These are phyloP conservation scores for Tulasnella calospora DNA, from an alignment of 768 basidiomycete genomes.

Conservation along the genomic window DNA sequence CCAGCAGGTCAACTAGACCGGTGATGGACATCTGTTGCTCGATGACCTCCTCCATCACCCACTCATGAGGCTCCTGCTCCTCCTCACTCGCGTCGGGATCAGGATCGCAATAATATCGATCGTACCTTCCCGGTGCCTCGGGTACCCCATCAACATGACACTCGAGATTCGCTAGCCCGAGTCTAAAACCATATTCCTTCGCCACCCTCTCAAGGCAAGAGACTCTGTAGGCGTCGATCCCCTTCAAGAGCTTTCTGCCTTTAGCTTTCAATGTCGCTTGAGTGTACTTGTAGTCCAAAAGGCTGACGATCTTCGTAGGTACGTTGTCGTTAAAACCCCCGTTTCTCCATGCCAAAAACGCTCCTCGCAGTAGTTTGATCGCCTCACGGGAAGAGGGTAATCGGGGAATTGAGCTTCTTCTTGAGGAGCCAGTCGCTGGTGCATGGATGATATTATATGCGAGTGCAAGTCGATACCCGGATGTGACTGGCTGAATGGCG, in stretches of 20 bases:
- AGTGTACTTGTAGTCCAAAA: constrained; percentile 40
- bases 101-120: background rate
- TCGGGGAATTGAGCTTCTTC: constrained; percentile 25
- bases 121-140: background rate
- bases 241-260: constrained; percentile 37
- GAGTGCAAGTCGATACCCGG: constrained; percentile 49
- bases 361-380: background rate
- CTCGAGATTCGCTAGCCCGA: constrained; percentile 40
- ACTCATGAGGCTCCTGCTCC: constrained; percentile 23
- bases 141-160: constrained; percentile 28
- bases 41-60: constrained; percentile 25
- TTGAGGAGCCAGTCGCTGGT: constrained; percentile 35
- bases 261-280: constrained; percentile 31
- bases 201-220: constrained; percentile 37
- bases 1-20: constrained; percentile 36
- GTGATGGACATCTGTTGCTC: constrained; percentile 31
- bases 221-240: constrained; percentile 38
- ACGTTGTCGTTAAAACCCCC: constrained; percentile 5
- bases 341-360: background rate
- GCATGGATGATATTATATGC: constrained; percentile 49
- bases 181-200: constrained; percentile 37
- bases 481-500: constrained; percentile 48
- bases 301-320: constrained; percentile 35
- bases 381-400: constrained; percentile 24
- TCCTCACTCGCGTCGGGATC: constrained; percentile 1